Evolutionary conservation across 176 grass and related monocot genomes (phyloP), one percentile per base, ranked within the genome.

Genomic region (Triticum aestivum): DNA sequence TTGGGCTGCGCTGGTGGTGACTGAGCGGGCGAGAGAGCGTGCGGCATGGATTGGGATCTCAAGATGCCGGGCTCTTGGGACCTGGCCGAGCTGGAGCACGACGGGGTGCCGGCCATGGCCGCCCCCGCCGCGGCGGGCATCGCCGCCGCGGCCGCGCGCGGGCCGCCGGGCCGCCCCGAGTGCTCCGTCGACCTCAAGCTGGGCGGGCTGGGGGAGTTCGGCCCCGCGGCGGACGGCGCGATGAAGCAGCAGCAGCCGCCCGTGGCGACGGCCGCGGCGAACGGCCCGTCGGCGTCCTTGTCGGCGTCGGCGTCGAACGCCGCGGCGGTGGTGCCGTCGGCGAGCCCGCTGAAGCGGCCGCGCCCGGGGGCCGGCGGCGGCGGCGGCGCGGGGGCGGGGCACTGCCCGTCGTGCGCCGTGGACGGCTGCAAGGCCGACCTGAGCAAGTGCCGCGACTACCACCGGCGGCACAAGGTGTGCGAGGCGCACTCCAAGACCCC

Each of bases 381-480:
- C 2, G 32, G 41, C 11, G 78, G 78, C 15, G 45, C 29, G 11
- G 68, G 39, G 39, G 92, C 63, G 17, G 51, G 69, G 4, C 82
- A 83, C 41, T 83, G 82, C 63, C 88, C 88, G 27, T 80, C 91
- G 75, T 98, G 97, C 90, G 89, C 88, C 7, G 97, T 98, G 17
- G 97, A 96, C 51, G 97, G 92, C 2, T 98, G 97, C 92, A 96
- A 73, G 76, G 88, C 94, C 12, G 97, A 98, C 70, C 87, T 98
- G 75, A 92, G 90, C 69, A 86, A 92, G 86, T 94, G 92, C 86
- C 89, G 97, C 59, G 97, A 98, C 78, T 98, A 98, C 83, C 97
- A 96, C 88, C 85, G 93, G n/a, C 90, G 97, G 29, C 97, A 98
- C 83, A 98, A 98, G 88, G 97, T 96, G 52, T 98, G 97, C 84